These are phyloP conservation scores for Talaromyces sp. DNA, from an alignment of 2,329 filamentous ascomycete species.

Conservation along the genomic window DNA sequence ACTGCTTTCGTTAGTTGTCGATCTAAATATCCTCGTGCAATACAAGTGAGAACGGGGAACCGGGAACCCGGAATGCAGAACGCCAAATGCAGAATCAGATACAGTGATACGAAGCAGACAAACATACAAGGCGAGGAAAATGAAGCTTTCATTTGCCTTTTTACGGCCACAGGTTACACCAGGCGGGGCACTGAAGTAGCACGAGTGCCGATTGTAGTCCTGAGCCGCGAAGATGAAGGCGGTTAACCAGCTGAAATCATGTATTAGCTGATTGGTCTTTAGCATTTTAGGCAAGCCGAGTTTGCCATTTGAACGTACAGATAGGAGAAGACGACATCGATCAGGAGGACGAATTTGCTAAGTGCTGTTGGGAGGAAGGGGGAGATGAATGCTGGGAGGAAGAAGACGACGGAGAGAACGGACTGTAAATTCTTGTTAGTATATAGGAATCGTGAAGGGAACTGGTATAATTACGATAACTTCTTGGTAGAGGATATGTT, in stretches of 20 bases:
- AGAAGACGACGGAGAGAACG: conserved; percentile 43
- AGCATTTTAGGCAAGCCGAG: too few species aligned
- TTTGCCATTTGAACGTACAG: conserved; percentile 40
- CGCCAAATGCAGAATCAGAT: too few species aligned
- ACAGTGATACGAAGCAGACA: not conserved
- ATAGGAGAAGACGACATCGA: conserved; percentile 52
- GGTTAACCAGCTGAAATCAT: conserved; percentile 46
- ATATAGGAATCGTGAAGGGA: not conserved
- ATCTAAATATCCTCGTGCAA: not conserved
- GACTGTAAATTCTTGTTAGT: conserved; percentile 21
- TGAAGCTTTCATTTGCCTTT: conserved; percentile 47
- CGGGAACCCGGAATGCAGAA: not conserved
- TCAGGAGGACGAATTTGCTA: conserved; percentile 40
- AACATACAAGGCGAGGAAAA: conserved; percentile 50
- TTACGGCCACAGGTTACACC: conserved; percentile 41
- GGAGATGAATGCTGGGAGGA: conserved; percentile 46
- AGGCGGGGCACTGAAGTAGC: conserved; percentile 36
- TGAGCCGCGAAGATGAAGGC: conserved; percentile 52
- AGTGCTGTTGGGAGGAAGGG: conserved; percentile 42
- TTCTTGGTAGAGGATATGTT: conserved; percentile 28
- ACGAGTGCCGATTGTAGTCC: conserved; percentile 44
- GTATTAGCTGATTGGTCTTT: not conserved
- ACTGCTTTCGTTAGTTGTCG: conserved; percentile 24
- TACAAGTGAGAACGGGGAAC: not conserved
- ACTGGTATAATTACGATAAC: conserved; percentile 20